These are phyloP conservation scores for Chaetomium fimeti DNA, from an alignment of 495 filamentous ascomycete genomes.

Conservation along the genomic window DNA sequence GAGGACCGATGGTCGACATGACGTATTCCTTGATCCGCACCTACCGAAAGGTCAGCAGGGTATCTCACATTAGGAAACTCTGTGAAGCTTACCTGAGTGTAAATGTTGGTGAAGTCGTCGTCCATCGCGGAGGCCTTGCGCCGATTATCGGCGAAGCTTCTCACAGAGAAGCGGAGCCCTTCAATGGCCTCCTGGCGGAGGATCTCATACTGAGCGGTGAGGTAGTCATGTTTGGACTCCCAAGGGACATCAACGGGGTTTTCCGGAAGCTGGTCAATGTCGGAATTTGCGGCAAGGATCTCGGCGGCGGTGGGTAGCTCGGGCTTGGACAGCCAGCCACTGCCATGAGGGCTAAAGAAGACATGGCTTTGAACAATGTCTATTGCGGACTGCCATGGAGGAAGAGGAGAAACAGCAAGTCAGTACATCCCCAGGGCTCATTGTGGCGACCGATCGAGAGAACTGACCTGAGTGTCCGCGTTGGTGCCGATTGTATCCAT, in stretches of 20 bases:
- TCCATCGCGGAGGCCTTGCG: conserved; percentile 51
- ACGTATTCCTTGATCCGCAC: conserved; percentile 64
- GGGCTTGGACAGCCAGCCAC: conserved; percentile 45
- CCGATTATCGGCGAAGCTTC: conserved; percentile 36
- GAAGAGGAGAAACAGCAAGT: background rate
- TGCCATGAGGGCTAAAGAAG: conserved; percentile 24
- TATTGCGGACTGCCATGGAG: conserved; percentile 24
- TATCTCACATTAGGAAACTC: background rate
- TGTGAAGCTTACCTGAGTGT: conserved; percentile 61
- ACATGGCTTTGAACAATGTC: conserved; percentile 35
- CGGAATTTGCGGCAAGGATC: conserved; percentile 40
- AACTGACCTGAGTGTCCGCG: conserved; percentile 11
- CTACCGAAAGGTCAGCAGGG: conserved; percentile 39
- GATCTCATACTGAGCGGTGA: conserved; percentile 63
- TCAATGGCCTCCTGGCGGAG: conserved; percentile 64
- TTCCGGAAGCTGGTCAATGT: conserved; percentile 37
- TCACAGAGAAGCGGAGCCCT: conserved; percentile 59
- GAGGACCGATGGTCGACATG: conserved; percentile 61
- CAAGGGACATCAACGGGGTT: conserved; percentile 42
- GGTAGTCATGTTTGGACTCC: conserved; percentile 52
- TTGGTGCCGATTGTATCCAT: conserved; percentile 7
- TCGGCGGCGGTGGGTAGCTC: conserved; percentile 45
- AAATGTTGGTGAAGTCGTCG: conserved; percentile 59
- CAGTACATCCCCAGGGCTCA: no score
- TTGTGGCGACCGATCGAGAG: background rate